Evolutionary conservation across 2,329 filamentous ascomycete genomes (phyloP).

Genomic region (Xylaria sp.): DNA sequence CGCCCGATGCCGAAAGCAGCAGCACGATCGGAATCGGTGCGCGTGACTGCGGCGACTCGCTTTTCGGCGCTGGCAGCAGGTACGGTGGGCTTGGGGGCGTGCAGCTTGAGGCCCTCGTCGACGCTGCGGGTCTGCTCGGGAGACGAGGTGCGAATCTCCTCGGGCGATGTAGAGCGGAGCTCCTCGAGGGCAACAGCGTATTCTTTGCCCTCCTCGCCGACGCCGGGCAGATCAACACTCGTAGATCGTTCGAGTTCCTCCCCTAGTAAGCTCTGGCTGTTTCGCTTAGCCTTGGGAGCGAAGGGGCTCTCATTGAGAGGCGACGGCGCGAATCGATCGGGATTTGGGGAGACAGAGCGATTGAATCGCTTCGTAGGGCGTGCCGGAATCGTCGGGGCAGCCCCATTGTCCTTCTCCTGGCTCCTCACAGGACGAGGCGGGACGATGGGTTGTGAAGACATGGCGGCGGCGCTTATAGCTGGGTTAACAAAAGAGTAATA

Average conservation of each 20-base stretch:
- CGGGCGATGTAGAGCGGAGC: slow-evolving; percentile 56
- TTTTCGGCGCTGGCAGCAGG: slow-evolving; percentile 84
- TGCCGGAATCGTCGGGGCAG: slow-evolving; percentile 78
- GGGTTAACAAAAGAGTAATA: slow-evolving; percentile 17
- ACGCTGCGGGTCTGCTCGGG: slow-evolving; percentile 82
- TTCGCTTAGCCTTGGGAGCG: slow-evolving; percentile 58
- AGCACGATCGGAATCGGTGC: slow-evolving; percentile 89
- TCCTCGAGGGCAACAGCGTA: slow-evolving; percentile 74
- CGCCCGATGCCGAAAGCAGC: slow-evolving; percentile 86
- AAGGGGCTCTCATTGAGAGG: slow-evolving; percentile 80
- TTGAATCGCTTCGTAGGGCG: slow-evolving; percentile 76
- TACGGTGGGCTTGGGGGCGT: slow-evolving; percentile 89
- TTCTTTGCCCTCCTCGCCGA: slow-evolving; percentile 91
- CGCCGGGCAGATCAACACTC: slow-evolving; percentile 83
- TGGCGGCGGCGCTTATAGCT: slow-evolving; percentile 63
- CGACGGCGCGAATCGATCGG: slow-evolving; percentile 84
- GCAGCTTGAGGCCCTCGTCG: slow-evolving; percentile 82
- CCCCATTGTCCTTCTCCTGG: slow-evolving; percentile 57
- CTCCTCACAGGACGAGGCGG: slow-evolving; percentile 67
- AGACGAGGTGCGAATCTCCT: slow-evolving; percentile 53
- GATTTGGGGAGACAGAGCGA: slow-evolving; percentile 80
- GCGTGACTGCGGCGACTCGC: slow-evolving; percentile 84
- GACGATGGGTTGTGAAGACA: slow-evolving; percentile 62
- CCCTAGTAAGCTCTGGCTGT: slow-evolving; percentile 52
- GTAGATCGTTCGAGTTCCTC: slow-evolving; percentile 70